Evolutionary conservation across 345 rosid genomes (phyloP).

Genomic region (Populus nigra): DNA sequence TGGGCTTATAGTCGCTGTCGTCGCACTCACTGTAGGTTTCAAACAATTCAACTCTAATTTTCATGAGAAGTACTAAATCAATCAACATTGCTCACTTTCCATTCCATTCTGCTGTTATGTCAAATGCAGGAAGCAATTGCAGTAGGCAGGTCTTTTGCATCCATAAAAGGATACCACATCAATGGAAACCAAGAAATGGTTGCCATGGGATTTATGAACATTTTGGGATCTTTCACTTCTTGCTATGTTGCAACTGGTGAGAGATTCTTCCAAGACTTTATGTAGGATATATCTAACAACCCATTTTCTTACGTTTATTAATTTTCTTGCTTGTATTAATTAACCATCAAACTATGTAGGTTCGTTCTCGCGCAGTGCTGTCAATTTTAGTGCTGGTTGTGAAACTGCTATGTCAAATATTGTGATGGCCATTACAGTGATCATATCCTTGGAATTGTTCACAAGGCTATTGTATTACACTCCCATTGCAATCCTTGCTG

Average conservation of each 20-base stretch:
- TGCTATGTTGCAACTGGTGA: conserved; percentile 89
- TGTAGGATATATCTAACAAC: background rate
- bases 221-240: conserved; percentile 76
- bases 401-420: conserved; percentile 77
- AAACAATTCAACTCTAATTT: background rate
- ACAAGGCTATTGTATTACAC: conserved; percentile 78
- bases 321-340: background rate
- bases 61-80: background rate
- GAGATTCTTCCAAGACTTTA: background rate
- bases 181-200: conserved; percentile 95
- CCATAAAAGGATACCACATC: conserved; percentile 70
- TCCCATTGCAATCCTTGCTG: conserved; percentile 73
- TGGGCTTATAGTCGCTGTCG: conserved; percentile 56
- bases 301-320: background rate
- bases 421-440: conserved; percentile 80
- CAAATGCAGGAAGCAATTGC: conserved; percentile 73
- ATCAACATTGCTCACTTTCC: background rate
- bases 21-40: conserved; percentile 67
- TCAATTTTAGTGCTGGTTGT: conserved; percentile 79
- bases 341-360: conserved; percentile 36
- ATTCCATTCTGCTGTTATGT: background rate
- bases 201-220: conserved; percentile 76
- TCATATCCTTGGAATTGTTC: conserved; percentile 55
- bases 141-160: conserved; percentile 79
- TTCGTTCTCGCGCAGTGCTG: conserved; percentile 88